phyloP scores from a whole-genome alignment of 2,329 filamentous ascomycete genomes.

The Plectosphaerella plurivora region DNA sequence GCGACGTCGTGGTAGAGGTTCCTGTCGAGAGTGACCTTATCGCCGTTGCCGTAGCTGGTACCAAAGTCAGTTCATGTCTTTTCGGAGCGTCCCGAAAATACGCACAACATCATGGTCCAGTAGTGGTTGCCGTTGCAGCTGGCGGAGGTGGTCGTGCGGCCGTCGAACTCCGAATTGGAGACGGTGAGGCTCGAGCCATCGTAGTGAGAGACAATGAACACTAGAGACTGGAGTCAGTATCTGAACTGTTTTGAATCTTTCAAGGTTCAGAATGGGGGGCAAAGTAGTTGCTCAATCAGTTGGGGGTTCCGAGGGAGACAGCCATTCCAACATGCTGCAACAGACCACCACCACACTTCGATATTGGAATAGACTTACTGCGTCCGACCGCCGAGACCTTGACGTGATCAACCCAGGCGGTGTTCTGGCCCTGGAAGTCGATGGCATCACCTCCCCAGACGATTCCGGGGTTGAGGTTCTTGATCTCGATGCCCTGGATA shows the following conservation, averaged over 20 bases:
- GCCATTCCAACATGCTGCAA: too few relatives aligned
- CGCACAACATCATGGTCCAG: slow-evolving; percentile 13
- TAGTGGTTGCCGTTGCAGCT: slow-evolving; percentile 25
- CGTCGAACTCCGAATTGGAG: slow-evolving; percentile 33
- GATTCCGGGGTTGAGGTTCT: slow-evolving; percentile 33
- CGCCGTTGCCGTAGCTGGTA: slow-evolving; percentile 15
- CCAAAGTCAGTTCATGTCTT: too few relatives aligned
- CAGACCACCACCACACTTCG: too few relatives aligned
- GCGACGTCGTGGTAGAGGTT: slow-evolving; percentile 22
- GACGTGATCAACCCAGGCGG: slow-evolving; percentile 28
- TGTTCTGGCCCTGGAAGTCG: slow-evolving; percentile 15
- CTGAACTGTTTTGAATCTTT: too few relatives aligned
- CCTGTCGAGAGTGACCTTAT: slow-evolving; percentile 29
- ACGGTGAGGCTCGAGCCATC: slow-evolving; percentile 26
- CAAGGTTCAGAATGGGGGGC: too few relatives aligned
- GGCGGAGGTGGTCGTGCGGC: slow-evolving; percentile 24
- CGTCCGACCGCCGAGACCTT: slow-evolving; percentile 35
- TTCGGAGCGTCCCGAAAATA: too few relatives aligned
- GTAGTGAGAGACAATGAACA: slow-evolving; percentile 31
- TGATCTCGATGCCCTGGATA: slow-evolving; percentile 44
- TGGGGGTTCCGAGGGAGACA: too few relatives aligned
- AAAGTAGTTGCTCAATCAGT: too few relatives aligned
- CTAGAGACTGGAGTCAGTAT: too few relatives aligned
- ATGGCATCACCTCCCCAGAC: slow-evolving; percentile 34
- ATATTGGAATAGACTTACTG: background rate